phyloP scores from a whole-genome alignment of 495 filamentous ascomycete species.

The Daldinia loculata region DNA sequence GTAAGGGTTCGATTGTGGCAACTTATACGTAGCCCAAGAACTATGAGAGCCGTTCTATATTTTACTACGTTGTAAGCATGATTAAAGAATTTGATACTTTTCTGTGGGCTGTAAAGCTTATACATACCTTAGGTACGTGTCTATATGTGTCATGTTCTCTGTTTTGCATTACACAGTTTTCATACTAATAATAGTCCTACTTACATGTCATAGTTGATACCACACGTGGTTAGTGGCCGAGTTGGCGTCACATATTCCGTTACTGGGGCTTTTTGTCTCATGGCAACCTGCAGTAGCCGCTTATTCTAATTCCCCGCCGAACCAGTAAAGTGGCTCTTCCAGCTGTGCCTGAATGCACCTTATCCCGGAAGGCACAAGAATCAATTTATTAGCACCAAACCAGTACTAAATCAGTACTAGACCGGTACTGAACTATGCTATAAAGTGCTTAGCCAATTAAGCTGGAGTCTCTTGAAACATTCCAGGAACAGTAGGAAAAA shows the following conservation, averaged over 20 bases:
- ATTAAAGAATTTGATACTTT: neutral
- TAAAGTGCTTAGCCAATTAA: constrained; percentile 14
- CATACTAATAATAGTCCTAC: neutral
- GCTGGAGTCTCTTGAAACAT: constrained; percentile 39
- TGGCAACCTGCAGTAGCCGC: constrained; percentile 33
- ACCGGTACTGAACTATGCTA: neutral
- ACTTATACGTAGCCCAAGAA: neutral
- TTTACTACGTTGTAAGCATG: neutral
- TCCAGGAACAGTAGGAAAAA: constrained; percentile 40
- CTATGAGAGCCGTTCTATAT: neutral
- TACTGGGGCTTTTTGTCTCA: constrained; percentile 6
- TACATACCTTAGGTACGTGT: neutral
- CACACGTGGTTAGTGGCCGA: neutral
- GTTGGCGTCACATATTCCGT: neutral
- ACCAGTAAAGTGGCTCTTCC: constrained; percentile 25
- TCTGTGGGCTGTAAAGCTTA: neutral
- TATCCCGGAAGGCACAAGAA: constrained; percentile 18
- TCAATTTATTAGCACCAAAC: neutral
- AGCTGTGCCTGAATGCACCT: constrained; percentile 32
- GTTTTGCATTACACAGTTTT: neutral
- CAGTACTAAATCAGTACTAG: constrained; percentile 21
- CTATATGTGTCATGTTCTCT: neutral
- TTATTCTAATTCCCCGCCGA: constrained; percentile 14
- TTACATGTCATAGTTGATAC: neutral
- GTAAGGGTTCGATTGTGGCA: neutral